Conservation (phyloP, 768 basidiomycete species). For the Leccinum fibrillosum region DNA sequence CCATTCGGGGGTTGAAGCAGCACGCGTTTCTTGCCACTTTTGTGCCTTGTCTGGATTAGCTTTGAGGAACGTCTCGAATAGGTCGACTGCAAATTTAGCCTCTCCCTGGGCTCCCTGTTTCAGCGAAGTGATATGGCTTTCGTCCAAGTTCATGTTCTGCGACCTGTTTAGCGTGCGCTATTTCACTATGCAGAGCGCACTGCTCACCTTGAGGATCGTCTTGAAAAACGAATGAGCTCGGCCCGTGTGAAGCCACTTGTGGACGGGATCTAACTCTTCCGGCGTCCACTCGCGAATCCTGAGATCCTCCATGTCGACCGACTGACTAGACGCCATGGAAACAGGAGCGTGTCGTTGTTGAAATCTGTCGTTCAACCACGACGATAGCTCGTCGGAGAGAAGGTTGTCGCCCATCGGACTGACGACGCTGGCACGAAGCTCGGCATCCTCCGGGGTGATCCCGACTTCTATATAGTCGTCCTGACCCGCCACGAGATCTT, state of each 20-base stretch:
- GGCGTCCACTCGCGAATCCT: constrained; percentile 40
- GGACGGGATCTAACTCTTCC: constrained; percentile 35
- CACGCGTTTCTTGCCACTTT: constrained; percentile 25
- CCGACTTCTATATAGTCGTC: constrained; percentile 24
- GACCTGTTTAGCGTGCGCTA: not conserved
- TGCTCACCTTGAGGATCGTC: constrained; percentile 25
- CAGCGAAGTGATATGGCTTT: constrained; percentile 11
- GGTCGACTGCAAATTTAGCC: constrained; percentile 13
- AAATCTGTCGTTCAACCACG: constrained; percentile 29
- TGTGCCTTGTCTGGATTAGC: constrained; percentile 17
- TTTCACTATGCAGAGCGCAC: not conserved
- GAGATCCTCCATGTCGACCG: constrained; percentile 31
- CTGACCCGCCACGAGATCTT: constrained; percentile 18
- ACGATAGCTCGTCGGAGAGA: constrained; percentile 34
- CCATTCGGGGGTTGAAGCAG: constrained; percentile 24
- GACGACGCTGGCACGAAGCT: constrained; percentile 18
- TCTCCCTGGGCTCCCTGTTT: constrained; percentile 9
- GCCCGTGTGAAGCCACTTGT: constrained; percentile 38
- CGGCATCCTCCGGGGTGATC: constrained; percentile 11
- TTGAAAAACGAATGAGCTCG: constrained; percentile 25
- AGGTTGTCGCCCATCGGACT: constrained; percentile 21
- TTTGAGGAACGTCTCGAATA: constrained; percentile 26
- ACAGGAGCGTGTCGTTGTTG: constrained; percentile 18
- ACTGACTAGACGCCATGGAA: constrained; percentile 17
- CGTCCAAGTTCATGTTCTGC: constrained; percentile 19